A percentile compares a stretch with the other conserved stretches of the same genome.
phyloP scores from a whole-genome alignment of 306 rosid genomes.

The Rosa multiflora region DNA sequence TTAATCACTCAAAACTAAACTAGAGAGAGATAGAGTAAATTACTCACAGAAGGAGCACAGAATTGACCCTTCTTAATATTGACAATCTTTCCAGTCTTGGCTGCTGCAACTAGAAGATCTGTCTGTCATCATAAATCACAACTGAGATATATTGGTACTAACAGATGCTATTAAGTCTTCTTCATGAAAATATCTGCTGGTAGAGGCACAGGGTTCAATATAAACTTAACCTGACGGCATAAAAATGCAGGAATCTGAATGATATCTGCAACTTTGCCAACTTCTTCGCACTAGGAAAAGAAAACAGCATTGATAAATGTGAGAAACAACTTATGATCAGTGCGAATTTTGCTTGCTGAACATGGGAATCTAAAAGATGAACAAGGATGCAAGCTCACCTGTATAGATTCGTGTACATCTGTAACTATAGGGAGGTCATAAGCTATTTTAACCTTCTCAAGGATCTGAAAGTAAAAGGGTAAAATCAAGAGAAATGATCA shows the following conservation, averaged over 20 bases:
- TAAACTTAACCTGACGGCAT: constrained; percentile 72
- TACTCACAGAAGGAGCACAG: constrained; percentile 94
- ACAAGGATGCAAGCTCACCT: constrained; percentile 46
- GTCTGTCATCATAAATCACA: constrained; percentile 61
- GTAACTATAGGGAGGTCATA: constrained; percentile 87
- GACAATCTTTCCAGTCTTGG: constrained; percentile 87
- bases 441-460: constrained; percentile 88
- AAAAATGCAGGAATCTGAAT: constrained; percentile 98
- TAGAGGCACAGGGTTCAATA: neutral
- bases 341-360: neutral
- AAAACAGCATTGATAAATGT: constrained; percentile 25
- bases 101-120: constrained; percentile 96
- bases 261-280: constrained; percentile 90
- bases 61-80: constrained; percentile 97
- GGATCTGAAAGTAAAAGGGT: constrained; percentile 52
- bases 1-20: neutral
- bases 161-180: neutral
- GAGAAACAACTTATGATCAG: neutral
- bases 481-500: neutral
- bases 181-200: neutral
- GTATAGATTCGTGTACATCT: constrained; percentile 77
- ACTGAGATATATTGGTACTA: constrained; percentile 29
- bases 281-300: constrained; percentile 74
- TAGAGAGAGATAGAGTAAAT: neutral
- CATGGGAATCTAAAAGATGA: neutral